phyloP scores from a whole-genome alignment of 768 basidiomycete genomes.

The Pisolithus marmoratus region DNA sequence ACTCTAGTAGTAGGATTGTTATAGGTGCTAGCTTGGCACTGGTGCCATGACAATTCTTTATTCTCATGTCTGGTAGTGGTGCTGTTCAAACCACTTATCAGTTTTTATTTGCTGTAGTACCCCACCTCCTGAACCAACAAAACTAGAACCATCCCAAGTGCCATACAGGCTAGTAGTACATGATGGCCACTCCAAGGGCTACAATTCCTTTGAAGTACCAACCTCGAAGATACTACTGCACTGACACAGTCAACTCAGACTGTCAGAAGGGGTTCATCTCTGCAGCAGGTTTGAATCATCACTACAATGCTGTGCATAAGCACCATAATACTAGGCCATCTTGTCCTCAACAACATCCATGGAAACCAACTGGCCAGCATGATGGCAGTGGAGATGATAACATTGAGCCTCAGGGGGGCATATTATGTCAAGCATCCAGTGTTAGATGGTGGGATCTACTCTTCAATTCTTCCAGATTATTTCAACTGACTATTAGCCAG shows the following conservation, averaged over 20 bases:
- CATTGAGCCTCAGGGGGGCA: neutral
- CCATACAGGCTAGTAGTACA: too few species aligned
- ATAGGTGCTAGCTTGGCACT: too few species aligned
- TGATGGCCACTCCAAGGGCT: neutral
- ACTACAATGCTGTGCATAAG: neutral
- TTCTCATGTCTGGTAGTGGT: too few species aligned
- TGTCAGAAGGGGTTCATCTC: slow-evolving; percentile 1
- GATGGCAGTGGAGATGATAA: neutral
- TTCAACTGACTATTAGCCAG: neutral
- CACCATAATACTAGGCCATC: neutral
- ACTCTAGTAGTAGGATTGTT: too few species aligned
- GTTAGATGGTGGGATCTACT: slow-evolving; percentile 1
- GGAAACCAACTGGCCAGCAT: neutral
- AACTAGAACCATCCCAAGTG: too few species aligned
- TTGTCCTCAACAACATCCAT: neutral
- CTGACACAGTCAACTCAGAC: neutral
- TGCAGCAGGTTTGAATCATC: neutral
- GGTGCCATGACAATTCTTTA: too few species aligned
- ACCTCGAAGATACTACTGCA: slow-evolving; percentile 2
- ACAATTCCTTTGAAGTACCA: neutral
- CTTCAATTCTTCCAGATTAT: neutral
- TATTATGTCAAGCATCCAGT: slow-evolving; percentile 2
- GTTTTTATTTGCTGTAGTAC: too few species aligned
- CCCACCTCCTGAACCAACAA: too few species aligned
- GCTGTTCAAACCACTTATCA: too few species aligned